These are phyloP conservation scores for Candida orba DNA, from an alignment of 805 yeast genomes.

Conservation along the genomic window DNA sequence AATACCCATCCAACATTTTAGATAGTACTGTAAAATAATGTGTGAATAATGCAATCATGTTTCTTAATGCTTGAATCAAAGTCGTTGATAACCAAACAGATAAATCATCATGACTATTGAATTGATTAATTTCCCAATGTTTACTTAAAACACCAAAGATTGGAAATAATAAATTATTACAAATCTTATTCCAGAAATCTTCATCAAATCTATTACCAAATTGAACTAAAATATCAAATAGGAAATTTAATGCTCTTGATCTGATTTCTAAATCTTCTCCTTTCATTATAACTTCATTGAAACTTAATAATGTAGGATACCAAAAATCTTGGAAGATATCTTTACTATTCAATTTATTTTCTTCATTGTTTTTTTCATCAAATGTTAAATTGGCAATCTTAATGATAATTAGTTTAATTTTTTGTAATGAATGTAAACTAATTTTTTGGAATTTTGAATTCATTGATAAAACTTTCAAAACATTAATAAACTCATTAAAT, in stretches of 20 bases:
- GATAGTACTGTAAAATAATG: conserved; percentile 75
- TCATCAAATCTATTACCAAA: conserved; percentile 72
- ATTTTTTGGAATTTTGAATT: conserved; percentile 75
- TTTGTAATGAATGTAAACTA: conserved; percentile 74
- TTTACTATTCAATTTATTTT: conserved; percentile 18
- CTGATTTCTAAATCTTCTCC: conserved; percentile 94
- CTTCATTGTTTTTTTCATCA: conserved; percentile 12
- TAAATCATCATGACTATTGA: conserved; percentile 69
- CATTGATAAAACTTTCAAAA: conserved; percentile 76
- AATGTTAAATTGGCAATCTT: conserved; percentile 45
- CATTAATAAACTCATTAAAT: conserved; percentile 54
- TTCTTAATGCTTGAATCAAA: conserved; percentile 87
- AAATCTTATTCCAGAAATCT: conserved; percentile 77
- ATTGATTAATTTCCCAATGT: conserved; percentile 65
- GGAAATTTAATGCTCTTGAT: conserved; percentile 72
- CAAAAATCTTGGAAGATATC: conserved; percentile 52
- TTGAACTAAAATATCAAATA: conserved; percentile 75
- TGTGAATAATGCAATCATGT: conserved; percentile 75
- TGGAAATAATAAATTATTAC: conserved; percentile 78
- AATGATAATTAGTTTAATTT: conserved; percentile 54
- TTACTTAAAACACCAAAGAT: conserved; percentile 74
- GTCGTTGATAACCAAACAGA: conserved; percentile 97
- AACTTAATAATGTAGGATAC: conserved; percentile 83
- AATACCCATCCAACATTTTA: conserved; percentile 68
- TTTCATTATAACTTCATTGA: conserved; percentile 84